These are phyloP conservation scores for Macrolepiota fuliginosa DNA, from an alignment of 768 basidiomycete genomes.

Conservation along the genomic window DNA sequence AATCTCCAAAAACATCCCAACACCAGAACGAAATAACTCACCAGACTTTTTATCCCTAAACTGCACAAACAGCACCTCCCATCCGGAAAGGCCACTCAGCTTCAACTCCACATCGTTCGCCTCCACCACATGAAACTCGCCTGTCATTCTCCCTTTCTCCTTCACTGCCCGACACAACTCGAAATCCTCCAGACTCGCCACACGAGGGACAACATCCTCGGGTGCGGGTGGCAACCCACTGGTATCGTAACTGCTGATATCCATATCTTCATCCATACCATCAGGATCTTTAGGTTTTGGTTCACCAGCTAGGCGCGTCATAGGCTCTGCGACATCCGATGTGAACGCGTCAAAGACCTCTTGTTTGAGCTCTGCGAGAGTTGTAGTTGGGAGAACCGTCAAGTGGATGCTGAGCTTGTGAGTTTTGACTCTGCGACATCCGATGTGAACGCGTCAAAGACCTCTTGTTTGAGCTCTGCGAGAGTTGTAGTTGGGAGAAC, in stretches of 20 bases:
- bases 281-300: conserved; percentile 25
- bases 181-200: conserved; percentile 47
- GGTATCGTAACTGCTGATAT: conserved; percentile 12
- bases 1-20: conserved; percentile 10
- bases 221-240: conserved; percentile 6
- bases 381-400: conserved; percentile 48
- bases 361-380: conserved; percentile 56
- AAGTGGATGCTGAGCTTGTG: conserved; percentile 69
- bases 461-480: conserved; percentile 59
- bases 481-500: conserved; percentile 52
- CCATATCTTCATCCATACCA: conserved; percentile 22
- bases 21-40: conserved; percentile 33
- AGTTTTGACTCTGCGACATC: conserved; percentile 41
- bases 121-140: conserved; percentile 53
- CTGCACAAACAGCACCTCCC: conserved; percentile 68
- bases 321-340: conserved; percentile 40
- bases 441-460: conserved; percentile 56
- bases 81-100: conserved; percentile 53
- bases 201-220: conserved; percentile 30
- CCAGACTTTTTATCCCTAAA: conserved; percentile 59
- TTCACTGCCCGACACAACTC: conserved; percentile 58
- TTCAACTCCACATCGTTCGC: conserved; percentile 35
- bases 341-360: conserved; percentile 62
- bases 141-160: conserved; percentile 49
- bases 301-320: conserved; percentile 13